These are phyloP conservation scores for Aureobasidium sp. DNA, from an alignment of 2,329 filamentous ascomycete species.

Conservation along the genomic window DNA sequence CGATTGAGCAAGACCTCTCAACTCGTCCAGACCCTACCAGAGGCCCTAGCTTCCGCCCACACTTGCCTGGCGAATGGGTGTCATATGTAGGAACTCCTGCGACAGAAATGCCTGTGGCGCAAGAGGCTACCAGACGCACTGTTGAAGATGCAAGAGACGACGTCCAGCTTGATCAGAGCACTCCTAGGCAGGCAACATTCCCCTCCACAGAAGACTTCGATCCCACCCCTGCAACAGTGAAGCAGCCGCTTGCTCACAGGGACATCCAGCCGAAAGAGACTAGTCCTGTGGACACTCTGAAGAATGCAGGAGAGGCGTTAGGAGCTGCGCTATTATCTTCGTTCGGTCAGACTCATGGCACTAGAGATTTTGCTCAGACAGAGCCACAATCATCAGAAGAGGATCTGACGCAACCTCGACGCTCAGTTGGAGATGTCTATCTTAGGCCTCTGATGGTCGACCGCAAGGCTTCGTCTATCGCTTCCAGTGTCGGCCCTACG, in stretches of 20 bases:
- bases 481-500: constrained; percentile 37
- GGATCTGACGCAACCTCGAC: constrained; percentile 25
- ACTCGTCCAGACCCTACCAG: constrained; percentile 18
- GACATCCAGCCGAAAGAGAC: constrained; percentile 19
- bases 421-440: constrained; percentile 30
- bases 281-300: constrained; percentile 40
- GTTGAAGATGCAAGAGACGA: constrained; percentile 8
- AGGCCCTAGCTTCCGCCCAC: constrained; percentile 42
- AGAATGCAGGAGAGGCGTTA: constrained; percentile 42
- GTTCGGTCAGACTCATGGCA: constrained; percentile 28
- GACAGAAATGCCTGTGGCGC: constrained; percentile 23
- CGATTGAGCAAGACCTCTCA: neutral
- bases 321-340: constrained; percentile 38
- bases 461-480: constrained; percentile 29
- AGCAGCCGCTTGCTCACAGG: constrained; percentile 24
- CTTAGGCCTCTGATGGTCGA: constrained; percentile 34
- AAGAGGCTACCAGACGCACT: neutral
- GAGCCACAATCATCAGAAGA: constrained; percentile 15
- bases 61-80: constrained; percentile 48
- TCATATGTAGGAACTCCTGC: constrained; percentile 40
- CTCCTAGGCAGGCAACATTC: neutral
- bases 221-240: constrained; percentile 30
- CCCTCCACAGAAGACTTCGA: constrained; percentile 20
- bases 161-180: constrained; percentile 20
- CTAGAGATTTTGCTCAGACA: constrained; percentile 28